Evolutionary conservation across 1,139 yeast species (phyloP).

Genomic region (Suhomyces chickasaworum): DNA sequence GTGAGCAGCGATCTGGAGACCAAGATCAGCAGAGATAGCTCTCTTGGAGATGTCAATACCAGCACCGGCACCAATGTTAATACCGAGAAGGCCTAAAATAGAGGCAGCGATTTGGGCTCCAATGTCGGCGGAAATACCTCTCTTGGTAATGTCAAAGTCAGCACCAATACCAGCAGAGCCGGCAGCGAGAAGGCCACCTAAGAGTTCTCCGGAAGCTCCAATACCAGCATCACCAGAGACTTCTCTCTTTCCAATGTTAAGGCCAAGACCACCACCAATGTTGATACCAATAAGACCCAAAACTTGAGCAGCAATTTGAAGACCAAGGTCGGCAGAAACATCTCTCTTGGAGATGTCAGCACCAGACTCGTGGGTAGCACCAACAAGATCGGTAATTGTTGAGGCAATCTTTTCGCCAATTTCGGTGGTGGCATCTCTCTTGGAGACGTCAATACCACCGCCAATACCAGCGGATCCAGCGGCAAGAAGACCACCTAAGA

Average conservation of each 20-base stretch:
- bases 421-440: not conserved
- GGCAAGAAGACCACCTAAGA: slow-evolving; percentile 6
- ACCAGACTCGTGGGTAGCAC: not conserved
- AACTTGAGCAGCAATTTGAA: not conserved
- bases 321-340: slow-evolving; percentile 13
- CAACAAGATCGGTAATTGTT: not conserved
- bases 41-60: slow-evolving; percentile 15
- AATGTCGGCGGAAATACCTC: not conserved
- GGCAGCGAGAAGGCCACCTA: slow-evolving; percentile 5
- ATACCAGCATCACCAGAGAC: slow-evolving; percentile 9
- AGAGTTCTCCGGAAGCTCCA: slow-evolving; percentile 5
- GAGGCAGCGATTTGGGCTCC: not conserved
- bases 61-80: slow-evolving; percentile 17
- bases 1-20: not conserved
- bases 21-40: slow-evolving; percentile 12
- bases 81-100: slow-evolving; percentile 8
- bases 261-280: slow-evolving; percentile 7
- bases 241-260: slow-evolving; percentile 14
- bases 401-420: not conserved
- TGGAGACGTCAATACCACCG: slow-evolving; percentile 12
- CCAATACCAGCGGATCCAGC: slow-evolving; percentile 16
- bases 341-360: not conserved
- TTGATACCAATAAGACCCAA: slow-evolving; percentile 9
- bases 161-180: slow-evolving; percentile 17
- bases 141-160: slow-evolving; percentile 12